Percentiles rank a stretch among this genome's conserved stretches.
Conservation (phyloP, 306 rosid genomes). For the Crotalaria pallida region DNA sequence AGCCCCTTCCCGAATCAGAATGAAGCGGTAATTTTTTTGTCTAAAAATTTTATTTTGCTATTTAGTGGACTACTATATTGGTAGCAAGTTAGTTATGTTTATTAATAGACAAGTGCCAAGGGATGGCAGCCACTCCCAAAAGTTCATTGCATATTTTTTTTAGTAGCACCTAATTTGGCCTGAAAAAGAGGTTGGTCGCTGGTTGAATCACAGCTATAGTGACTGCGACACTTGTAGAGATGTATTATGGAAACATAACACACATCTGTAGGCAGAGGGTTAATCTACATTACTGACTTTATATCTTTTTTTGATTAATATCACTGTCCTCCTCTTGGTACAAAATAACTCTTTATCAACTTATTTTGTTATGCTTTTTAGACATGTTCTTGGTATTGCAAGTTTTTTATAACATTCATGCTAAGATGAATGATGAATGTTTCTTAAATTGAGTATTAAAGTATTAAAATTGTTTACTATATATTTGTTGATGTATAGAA, state of each 20-base stretch:
- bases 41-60: background rate
- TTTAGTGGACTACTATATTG: conserved; percentile 4
- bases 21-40: conserved; percentile 50
- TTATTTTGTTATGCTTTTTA: too few relatives aligned
- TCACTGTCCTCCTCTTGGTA: too few relatives aligned
- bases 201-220: too few relatives aligned
- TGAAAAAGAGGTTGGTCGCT: too few relatives aligned
- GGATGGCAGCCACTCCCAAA: background rate
- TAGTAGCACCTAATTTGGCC: background rate
- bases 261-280: too few relatives aligned
- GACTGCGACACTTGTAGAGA: too few relatives aligned
- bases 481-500: too few relatives aligned
- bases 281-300: too few relatives aligned
- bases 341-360: too few relatives aligned
- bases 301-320: too few relatives aligned
- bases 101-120: background rate
- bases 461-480: background rate
- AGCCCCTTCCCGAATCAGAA: conserved; percentile 74
- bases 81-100: conserved; percentile 12
- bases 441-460: too few relatives aligned
- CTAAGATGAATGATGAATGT: background rate
- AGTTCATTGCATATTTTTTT: background rate
- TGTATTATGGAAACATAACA: too few relatives aligned
- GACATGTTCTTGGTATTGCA: background rate
- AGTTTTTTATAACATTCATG: background rate